A percentile compares a stretch with the other conserved stretches of the same genome.
These are phyloP conservation scores for Penicillium ucsense DNA, from an alignment of 495 filamentous ascomycete genomes.

Conservation along the genomic window DNA sequence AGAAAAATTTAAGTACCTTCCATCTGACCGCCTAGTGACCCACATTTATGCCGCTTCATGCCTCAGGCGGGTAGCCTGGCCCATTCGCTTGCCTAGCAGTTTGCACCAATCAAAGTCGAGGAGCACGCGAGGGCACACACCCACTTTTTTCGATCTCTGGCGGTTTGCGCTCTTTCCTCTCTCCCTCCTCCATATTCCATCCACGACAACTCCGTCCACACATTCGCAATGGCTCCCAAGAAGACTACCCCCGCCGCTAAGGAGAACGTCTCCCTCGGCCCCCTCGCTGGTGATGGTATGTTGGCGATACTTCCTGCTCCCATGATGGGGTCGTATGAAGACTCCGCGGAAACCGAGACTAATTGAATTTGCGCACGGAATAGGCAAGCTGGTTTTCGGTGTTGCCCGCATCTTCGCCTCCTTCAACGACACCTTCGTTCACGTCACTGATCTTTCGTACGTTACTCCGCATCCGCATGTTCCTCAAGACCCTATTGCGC, in stretches of 20 bases:
- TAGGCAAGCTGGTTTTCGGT: conserved; percentile 96
- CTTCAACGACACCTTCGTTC: conserved; percentile 98
- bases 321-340: too few relatives aligned
- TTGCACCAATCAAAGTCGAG: conserved; percentile 22
- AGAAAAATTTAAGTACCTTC: conserved; percentile 31
- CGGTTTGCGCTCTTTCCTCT: conserved; percentile 10
- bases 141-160: conserved; percentile 23
- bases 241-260: conserved; percentile 64
- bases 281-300: conserved; percentile 82
- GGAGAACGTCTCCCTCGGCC: conserved; percentile 98
- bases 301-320: neutral
- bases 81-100: conserved; percentile 24
- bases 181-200: conserved; percentile 33
- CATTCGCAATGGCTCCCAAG: conserved; percentile 61
- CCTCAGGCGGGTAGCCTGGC: conserved; percentile 17
- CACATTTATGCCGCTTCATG: conserved; percentile 13
- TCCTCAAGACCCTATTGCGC: neutral
- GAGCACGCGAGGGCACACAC: conserved; percentile 36
- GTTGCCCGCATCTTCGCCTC: conserved; percentile 98
- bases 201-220: conserved; percentile 28
- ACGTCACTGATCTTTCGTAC: conserved; percentile 97
- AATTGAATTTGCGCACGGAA: conserved; percentile 10
- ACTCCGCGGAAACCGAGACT: neutral
- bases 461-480: conserved; percentile 26
- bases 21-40: conserved; percentile 25